Percentiles rank a stretch among this genome's conserved stretches.
phyloP scores from a whole-genome alignment of 371 early-diverging fungal species.

The Saksenaea oblongispora region DNA sequence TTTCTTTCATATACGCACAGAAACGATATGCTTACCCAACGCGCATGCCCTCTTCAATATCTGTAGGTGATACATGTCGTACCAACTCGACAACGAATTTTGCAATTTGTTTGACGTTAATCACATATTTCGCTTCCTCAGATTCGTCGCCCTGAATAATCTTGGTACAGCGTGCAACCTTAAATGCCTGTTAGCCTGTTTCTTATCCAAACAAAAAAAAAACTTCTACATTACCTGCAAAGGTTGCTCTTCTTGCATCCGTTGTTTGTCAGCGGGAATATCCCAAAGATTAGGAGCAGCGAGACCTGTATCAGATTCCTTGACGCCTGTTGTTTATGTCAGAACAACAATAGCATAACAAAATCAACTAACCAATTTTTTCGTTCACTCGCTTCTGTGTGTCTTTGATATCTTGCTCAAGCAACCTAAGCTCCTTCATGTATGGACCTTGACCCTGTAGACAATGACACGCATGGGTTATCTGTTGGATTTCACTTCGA shows the following conservation, averaged over 20 bases:
- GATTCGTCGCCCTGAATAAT: constrained; percentile 83
- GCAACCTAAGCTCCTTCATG: constrained; percentile 86
- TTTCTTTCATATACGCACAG: neutral
- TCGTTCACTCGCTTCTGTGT: constrained; percentile 96
- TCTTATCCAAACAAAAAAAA: constrained; percentile 2
- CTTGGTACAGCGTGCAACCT: constrained; percentile 98
- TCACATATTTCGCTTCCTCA: constrained; percentile 94
- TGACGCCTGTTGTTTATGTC: constrained; percentile 73
- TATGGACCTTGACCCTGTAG: constrained; percentile 96
- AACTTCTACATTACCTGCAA: constrained; percentile 71
- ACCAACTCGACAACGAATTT: constrained; percentile 99
- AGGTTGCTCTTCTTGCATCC: constrained; percentile 97
- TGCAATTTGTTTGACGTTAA: constrained; percentile 99
- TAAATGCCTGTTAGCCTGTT: constrained; percentile 2
- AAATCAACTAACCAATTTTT: constrained; percentile 79
- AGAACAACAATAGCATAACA: neutral
- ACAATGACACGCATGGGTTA: neutral
- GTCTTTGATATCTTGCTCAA: constrained; percentile 93
- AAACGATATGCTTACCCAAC: constrained; percentile 78
- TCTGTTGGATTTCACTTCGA: neutral
- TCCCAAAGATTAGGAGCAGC: constrained; percentile 99
- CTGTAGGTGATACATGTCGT: constrained; percentile 95
- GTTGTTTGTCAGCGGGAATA: constrained; percentile 96
- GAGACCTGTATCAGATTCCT: constrained; percentile 99
- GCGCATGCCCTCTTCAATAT: constrained; percentile 99